Base-by-base conservation (phyloP, 371 early-diverging fungal species). In the Choanephora cucurbitarum region DNA sequence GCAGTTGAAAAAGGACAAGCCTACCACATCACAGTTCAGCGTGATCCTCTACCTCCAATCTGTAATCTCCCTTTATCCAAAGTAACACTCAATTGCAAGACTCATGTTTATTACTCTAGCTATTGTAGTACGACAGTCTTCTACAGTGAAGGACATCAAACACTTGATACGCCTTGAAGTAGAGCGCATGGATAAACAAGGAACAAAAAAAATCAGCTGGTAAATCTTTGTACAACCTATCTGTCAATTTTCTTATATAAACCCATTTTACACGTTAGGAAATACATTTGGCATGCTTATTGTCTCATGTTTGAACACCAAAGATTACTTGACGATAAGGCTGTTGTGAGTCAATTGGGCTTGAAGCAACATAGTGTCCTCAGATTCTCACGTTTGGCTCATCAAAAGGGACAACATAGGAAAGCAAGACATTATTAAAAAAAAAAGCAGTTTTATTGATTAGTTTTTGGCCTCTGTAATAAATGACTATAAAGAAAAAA, bases 1-100 rank as follows among this genome's bases (percentile, higher is more conserved):
- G 69, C 73, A 6, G 48, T 72, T 34, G 79, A 78, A 54, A 50
- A 69, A 48, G 73, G 69, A 9, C 64, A 53, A 24, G 79, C 79
- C 3, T 78, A 61, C 32, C 39, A 58, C 9, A 69, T 78, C 1
- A 52, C 42, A 17, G 48, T 78, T 17, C 62, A 72, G 33, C 70
- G 79, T 5, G 33, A 33, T 2, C 64, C 66, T 5, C 39, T 77
- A 21, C 61, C 61, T 6, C 50, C 74, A 1, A 33, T 76, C 2
- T 42, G 77, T 77, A 70, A 24, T 42, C 11, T 43, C 7, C 10
- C 28, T 8, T 40, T 42, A 28, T 33, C 13, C 7, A 17, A 46
- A 24, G 8, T 13, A 19, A 18, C 10, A 32, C n/a, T n/a, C n/a
- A n/a, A n/a, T n/a, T n/a, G n/a, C n/a, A n/a, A n/a, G n/a, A n/a